Percentiles rank a stretch among this genome's conserved stretches.
Conservation (phyloP, 2,329 filamentous ascomycete species). For the Penicillium sumatraense region DNA sequence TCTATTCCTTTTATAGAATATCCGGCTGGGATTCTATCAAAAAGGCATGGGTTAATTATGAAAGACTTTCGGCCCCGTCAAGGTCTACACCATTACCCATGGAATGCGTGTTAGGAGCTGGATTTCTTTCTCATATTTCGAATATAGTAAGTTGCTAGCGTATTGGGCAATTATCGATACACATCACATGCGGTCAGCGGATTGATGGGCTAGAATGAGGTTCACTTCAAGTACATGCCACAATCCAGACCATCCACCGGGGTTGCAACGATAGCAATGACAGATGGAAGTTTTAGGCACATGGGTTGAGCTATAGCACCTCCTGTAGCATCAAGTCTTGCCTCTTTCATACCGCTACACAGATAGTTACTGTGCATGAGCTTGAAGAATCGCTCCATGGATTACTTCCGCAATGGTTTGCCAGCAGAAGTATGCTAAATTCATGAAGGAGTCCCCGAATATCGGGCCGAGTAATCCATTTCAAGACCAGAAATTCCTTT, state of each 20-base stretch:
- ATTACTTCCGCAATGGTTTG: slow-evolving; percentile 6
- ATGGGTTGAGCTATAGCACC: slow-evolving; percentile 15
- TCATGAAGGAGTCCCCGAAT: slow-evolving; percentile 15
- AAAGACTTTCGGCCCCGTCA: no score
- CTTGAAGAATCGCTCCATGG: slow-evolving; percentile 1
- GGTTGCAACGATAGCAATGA: no score
- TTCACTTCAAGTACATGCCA: slow-evolving; percentile 23
- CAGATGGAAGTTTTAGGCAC: no score
- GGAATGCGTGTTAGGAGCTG: slow-evolving; percentile 14
- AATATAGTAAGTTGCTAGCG: no score
- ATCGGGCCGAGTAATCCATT: slow-evolving; percentile 10
- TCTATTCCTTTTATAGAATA: background rate
- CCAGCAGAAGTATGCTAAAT: slow-evolving; percentile 20
- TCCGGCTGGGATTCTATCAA: background rate
- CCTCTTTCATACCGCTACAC: slow-evolving; percentile 16
- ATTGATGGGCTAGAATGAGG: slow-evolving; percentile 23
- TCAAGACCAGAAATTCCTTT: slow-evolving; percentile 9
- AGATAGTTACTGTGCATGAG: slow-evolving; percentile 6
- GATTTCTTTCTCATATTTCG: background rate
- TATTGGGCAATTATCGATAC: slow-evolving; percentile 12
- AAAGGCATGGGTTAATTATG: no score
- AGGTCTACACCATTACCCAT: no score
- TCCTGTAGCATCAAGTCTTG: slow-evolving; percentile 9
- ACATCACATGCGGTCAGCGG: slow-evolving; percentile 22
- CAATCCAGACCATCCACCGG: slow-evolving; percentile 21